Conservation (phyloP, 2,329 filamentous ascomycete genomes). For the Alternaria novae-zelandiae region DNA sequence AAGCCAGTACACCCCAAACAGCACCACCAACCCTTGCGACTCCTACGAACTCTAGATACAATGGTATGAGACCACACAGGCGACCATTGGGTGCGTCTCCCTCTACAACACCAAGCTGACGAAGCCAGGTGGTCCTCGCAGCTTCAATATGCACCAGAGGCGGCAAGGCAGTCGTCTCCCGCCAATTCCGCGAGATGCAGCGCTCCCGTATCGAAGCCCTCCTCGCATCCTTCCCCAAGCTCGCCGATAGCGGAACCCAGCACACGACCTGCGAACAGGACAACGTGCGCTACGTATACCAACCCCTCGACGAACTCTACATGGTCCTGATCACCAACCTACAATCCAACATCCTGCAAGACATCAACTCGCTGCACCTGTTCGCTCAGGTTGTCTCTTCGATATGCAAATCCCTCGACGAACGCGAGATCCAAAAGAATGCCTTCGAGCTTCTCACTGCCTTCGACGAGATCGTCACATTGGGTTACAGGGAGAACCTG, state of each 20-base stretch:
- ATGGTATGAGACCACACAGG: conserved; percentile 37
- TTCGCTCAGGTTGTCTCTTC: conserved; percentile 97
- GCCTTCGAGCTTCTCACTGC: conserved; percentile 95
- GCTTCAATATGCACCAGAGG: conserved; percentile 98
- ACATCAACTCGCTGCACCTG: conserved; percentile 97
- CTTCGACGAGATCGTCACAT: conserved; percentile 94
- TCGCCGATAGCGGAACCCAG: conserved; percentile 93
- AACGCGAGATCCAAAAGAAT: conserved; percentile 93
- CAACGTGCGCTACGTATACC: conserved; percentile 99
- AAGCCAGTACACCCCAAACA: not conserved
- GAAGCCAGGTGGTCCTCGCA: conserved; percentile 86
- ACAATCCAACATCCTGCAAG: conserved; percentile 98
- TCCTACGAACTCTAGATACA: conserved; percentile 13
- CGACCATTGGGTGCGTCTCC: not conserved
- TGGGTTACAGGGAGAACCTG: conserved; percentile 95
- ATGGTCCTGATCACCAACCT: conserved; percentile 99
- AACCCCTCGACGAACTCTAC: conserved; percentile 98
- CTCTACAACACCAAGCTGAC: conserved; percentile 26
- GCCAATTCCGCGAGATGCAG: conserved; percentile 97
- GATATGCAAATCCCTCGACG: conserved; percentile 94
- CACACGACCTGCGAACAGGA: conserved; percentile 99
- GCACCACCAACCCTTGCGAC: not conserved
- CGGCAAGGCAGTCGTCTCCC: conserved; percentile 96
- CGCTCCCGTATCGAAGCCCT: conserved; percentile 95
- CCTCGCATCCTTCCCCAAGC: conserved; percentile 95